Conservation (phyloP, 768 basidiomycete genomes). For the Serendipita sp. region DNA sequence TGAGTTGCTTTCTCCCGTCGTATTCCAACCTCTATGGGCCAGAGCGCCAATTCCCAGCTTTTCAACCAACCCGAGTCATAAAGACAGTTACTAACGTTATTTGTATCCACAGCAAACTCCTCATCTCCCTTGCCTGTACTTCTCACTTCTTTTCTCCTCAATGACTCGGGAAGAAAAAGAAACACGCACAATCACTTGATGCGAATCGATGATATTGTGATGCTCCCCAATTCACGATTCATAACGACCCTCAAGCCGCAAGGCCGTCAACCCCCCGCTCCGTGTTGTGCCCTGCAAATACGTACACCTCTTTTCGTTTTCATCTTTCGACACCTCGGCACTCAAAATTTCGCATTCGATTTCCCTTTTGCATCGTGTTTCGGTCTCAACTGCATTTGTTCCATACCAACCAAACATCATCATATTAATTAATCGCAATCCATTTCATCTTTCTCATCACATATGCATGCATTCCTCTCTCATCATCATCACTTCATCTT, state of each 20-base stretch:
- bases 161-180: neutral
- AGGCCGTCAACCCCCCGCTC: too few species aligned
- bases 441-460: neutral
- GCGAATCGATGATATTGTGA: neutral
- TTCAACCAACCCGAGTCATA: neutral
- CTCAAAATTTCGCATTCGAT: too few species aligned
- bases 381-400: slow-evolving; percentile 1
- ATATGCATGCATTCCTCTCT: neutral
- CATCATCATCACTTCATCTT: neutral
- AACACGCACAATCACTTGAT: too few species aligned
- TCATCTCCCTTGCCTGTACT: neutral
- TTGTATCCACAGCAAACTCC: neutral
- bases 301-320: neutral
- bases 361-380: neutral
- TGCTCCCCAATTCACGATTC: neutral
- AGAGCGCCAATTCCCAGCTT: neutral
- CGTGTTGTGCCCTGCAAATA: neutral
- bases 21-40: neutral
- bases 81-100: neutral
- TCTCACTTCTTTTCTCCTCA: neutral
- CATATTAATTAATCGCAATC: neutral
- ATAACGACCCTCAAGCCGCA: too few species aligned
- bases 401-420: neutral
- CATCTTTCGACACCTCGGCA: too few species aligned
- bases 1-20: neutral